Conservation (phyloP, 208 protist species). For the Naegleria gruberi region DNA sequence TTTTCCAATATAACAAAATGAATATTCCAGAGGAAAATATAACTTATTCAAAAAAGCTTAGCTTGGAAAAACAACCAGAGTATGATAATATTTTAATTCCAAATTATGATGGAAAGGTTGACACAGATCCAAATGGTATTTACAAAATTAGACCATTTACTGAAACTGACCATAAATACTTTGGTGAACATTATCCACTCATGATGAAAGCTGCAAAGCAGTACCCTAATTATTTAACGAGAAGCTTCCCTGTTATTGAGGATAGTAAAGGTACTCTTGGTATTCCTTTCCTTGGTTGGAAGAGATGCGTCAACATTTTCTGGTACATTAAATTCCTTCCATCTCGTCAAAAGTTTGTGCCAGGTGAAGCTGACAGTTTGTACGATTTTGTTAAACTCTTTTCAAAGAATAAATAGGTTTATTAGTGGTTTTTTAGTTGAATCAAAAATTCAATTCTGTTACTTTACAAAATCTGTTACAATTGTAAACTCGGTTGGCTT, state of each 20-base stretch:
- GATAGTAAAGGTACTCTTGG: neutral
- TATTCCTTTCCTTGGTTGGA: neutral
- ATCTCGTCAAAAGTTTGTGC: neutral
- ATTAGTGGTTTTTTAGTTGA: no score
- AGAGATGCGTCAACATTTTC: neutral
- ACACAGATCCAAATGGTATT: neutral
- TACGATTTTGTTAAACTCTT: slow-evolving; percentile 4
- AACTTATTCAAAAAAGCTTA: neutral
- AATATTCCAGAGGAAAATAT: neutral
- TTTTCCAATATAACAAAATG: slow-evolving; percentile 5
- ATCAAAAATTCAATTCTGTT: no score
- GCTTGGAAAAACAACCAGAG: neutral
- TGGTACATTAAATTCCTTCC: neutral
- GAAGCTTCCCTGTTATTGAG: neutral
- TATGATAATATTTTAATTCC: neutral
- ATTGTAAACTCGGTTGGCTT: no score
- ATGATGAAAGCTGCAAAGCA: neutral
- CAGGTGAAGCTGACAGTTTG: neutral
- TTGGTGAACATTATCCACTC: neutral
- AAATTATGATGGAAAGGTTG: neutral
- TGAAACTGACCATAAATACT: neutral
- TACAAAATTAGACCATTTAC: neutral
- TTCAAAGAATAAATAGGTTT: neutral
- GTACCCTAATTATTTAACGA: neutral
- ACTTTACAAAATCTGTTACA: no score